Conservation (phyloP, 495 filamentous ascomycete species). For the Lichenothelia convexa region DNA sequence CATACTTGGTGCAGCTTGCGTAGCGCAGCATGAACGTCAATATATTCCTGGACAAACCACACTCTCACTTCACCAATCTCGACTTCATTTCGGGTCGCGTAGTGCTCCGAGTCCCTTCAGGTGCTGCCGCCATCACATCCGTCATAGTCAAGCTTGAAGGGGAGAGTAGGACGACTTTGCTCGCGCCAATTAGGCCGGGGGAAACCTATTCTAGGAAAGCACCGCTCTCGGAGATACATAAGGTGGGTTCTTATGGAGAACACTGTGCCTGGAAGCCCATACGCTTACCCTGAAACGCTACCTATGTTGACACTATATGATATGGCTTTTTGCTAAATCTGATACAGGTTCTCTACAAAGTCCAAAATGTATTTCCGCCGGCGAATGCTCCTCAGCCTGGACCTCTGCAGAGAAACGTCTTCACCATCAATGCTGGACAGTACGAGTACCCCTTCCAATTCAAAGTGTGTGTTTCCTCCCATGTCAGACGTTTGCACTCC, state of each 20-base stretch:
- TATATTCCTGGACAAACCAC: not conserved
- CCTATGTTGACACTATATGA: not conserved
- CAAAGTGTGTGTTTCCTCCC: slow-evolving; percentile 37
- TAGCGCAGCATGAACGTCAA: not conserved
- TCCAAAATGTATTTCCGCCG: slow-evolving; percentile 44
- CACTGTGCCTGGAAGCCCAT: not conserved
- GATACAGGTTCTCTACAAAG: slow-evolving; percentile 49
- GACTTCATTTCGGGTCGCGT: slow-evolving; percentile 59
- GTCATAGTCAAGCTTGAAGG: slow-evolving; percentile 92
- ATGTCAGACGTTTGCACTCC: too few relatives aligned
- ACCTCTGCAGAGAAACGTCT: slow-evolving; percentile 28
- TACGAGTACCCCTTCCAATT: slow-evolving; percentile 86
- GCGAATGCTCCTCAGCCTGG: too few relatives aligned
- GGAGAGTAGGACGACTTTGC: slow-evolving; percentile 52
- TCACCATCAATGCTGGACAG: slow-evolving; percentile 52
- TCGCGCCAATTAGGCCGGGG: slow-evolving; percentile 16
- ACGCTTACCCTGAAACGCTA: not conserved
- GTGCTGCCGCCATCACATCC: slow-evolving; percentile 48
- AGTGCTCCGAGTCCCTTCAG: slow-evolving; percentile 41
- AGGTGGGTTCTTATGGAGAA: slow-evolving; percentile 30
- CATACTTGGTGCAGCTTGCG: too few relatives aligned
- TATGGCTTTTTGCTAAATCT: too few relatives aligned
- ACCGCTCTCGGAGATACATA: slow-evolving; percentile 56
- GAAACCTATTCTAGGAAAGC: slow-evolving; percentile 35
- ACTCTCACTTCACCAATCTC: slow-evolving; percentile 46